Conservation (phyloP, 768 basidiomycete genomes). For the Agaricus blazei region DNA sequence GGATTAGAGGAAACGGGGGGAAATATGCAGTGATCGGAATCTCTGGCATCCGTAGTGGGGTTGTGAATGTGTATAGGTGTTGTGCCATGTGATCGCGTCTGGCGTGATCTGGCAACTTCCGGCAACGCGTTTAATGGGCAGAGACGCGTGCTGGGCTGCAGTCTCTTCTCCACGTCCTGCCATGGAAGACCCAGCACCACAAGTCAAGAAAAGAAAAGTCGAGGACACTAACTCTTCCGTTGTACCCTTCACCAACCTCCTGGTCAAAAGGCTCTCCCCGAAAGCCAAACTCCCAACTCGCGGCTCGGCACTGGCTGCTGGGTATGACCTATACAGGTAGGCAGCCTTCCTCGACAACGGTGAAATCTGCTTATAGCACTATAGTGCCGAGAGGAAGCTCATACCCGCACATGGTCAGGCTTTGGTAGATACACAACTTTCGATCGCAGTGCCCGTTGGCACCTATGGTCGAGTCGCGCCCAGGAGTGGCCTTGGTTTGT, state of each 20-base stretch:
- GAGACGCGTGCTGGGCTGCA: constrained; percentile 9
- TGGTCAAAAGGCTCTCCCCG: constrained; percentile 81
- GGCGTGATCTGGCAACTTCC: constrained; percentile 28
- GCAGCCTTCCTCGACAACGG: constrained; percentile 10
- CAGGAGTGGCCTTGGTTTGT: constrained; percentile 87
- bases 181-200: constrained; percentile 23
- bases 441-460: constrained; percentile 88
- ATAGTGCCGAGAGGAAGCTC: constrained; percentile 76
- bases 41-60: constrained; percentile 6
- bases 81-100: constrained; percentile 16
- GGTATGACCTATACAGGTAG: constrained; percentile 95
- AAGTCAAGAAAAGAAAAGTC: constrained; percentile 59
- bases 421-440: constrained; percentile 85
- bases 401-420: constrained; percentile 92
- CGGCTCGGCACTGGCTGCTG: constrained; percentile 83
- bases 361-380: constrained; percentile 2
- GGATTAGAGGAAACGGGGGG: not conserved
- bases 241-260: constrained; percentile 46
- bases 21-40: constrained; percentile 19
- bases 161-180: not conserved
- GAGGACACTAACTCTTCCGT: constrained; percentile 27
- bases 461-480: constrained; percentile 98
- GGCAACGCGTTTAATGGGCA: constrained; percentile 26
- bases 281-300: constrained; percentile 83
- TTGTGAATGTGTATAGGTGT: not conserved